Evolutionary conservation across 306 rosid species (phyloP).

Genomic region (Fragaria nilgerrensis): DNA sequence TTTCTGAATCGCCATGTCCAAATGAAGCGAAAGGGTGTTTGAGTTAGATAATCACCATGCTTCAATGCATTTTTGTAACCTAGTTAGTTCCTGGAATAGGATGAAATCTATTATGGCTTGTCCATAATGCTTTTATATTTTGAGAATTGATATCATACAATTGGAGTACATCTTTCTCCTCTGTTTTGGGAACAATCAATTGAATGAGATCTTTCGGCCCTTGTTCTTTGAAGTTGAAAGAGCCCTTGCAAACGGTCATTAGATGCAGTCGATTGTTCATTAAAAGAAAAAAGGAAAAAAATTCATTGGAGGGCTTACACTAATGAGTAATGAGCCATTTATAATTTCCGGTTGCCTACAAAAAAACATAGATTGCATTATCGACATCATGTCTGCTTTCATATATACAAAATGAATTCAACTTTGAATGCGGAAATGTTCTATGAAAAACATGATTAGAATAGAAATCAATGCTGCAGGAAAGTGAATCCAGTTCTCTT

Average conservation of each 20-base stretch:
- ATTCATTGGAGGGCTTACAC: neutral
- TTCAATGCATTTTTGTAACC: constrained; percentile 39
- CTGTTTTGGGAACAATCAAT: neutral
- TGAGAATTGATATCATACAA: neutral
- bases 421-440: neutral
- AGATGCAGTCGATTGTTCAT: neutral
- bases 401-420: constrained; percentile 10
- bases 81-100: constrained; percentile 19
- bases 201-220: neutral
- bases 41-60: constrained; percentile 21
- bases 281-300: neutral
- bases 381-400: constrained; percentile 11
- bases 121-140: constrained; percentile 4
- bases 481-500: constrained; percentile 6
- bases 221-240: neutral
- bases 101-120: neutral
- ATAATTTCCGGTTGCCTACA: neutral
- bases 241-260: neutral
- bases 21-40: constrained; percentile 19
- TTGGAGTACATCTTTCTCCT: neutral
- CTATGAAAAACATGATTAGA: constrained; percentile 8
- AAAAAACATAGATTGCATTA: constrained; percentile 4
- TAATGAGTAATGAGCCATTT: neutral
- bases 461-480: constrained; percentile 6
- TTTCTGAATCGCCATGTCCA: constrained; percentile 20